Evolutionary conservation across 192 early-diverging fungal species (phyloP), one percentile per base, ranked within the genome.

Genomic region (Coemansia sp.): DNA sequence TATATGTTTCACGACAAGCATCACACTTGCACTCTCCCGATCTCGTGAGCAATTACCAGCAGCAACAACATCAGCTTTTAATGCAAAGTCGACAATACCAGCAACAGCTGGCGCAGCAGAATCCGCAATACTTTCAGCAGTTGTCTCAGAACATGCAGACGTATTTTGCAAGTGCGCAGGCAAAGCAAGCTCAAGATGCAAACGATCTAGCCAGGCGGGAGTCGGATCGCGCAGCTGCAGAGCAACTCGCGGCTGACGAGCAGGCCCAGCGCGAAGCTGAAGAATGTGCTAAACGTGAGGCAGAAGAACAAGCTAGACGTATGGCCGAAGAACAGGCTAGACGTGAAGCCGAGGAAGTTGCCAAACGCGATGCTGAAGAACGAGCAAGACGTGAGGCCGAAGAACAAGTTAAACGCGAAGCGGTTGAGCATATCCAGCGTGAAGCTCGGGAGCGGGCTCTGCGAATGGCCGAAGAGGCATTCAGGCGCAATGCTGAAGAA

Each of bases 11-110:
- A n/a, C 25, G 24, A 4, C 3, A 10, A 27, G 19, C n/a, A 17
- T 35, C 15, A 17, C 17, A 57, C 37, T 37, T n/a, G 19, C 56
- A 17, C 10, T 37, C 35, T 5, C 56, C 35, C 19, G 56, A 56
- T 32, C 11, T 32, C 11, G 17, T 37, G 32, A 12, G 24, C 17
- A 57, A n/a, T n/a, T 56, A 10, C 17, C 54, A 35, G 32, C 32
- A 38, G n/a, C 52, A 54, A 14, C 24, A 54, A 2, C 53, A 55
- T 12, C 53, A 29, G 25, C 53, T 29, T 5, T 6, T 29, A n/a
- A 8, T 39, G 10, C 38, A 43, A 19, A 45, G 41, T n/a, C 67
- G 63, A 27, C 56, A 51, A n/a, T 51, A 63, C 1, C 67, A 62
- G 2, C 56, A 58, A 15, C 60, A 69, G 54, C 27, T 22, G 25